Evolutionary conservation across 345 rosid species (phyloP).

Genomic region (Citrus sinensis): DNA sequence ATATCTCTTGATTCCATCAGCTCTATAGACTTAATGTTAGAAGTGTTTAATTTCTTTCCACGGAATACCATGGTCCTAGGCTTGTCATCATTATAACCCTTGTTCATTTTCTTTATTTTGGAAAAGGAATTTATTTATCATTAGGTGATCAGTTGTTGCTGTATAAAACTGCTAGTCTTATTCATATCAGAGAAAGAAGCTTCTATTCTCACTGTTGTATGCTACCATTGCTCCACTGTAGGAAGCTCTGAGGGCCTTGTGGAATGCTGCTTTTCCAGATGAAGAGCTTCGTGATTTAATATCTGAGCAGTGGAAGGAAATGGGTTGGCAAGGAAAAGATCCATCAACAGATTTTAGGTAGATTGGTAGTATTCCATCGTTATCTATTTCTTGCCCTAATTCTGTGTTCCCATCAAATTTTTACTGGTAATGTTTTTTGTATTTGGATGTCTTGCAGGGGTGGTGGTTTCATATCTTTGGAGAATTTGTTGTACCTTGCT

Average conservation of each 20-base stretch:
- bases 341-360: conserved; percentile 99
- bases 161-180: not conserved
- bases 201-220: conserved; percentile 3
- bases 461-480: conserved; percentile 98
- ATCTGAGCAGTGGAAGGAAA: conserved; percentile 99
- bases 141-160: not conserved
- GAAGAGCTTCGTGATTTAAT: conserved; percentile 82
- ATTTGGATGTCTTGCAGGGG: conserved; percentile 60
- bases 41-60: not conserved
- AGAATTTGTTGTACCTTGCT: conserved; percentile 89
- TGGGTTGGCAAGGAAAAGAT: conserved; percentile 99
- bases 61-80: not conserved
- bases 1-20: not conserved
- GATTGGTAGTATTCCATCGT: not conserved
- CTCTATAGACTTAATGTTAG: not conserved
- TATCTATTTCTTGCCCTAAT: conserved; percentile 3
- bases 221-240: conserved; percentile 30
- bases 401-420: conserved; percentile 1
- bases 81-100: not conserved
- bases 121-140: not conserved
- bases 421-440: not conserved
- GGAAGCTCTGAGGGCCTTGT: conserved; percentile 85
- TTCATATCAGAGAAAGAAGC: not conserved
- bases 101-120: not conserved
- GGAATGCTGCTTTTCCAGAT: conserved; percentile 90